Percentiles rank a stretch among this genome's conserved stretches.
Evolutionary conservation across 208 protist genomes (phyloP).

Genomic region (Jaenimonas drosophilae): DNA sequence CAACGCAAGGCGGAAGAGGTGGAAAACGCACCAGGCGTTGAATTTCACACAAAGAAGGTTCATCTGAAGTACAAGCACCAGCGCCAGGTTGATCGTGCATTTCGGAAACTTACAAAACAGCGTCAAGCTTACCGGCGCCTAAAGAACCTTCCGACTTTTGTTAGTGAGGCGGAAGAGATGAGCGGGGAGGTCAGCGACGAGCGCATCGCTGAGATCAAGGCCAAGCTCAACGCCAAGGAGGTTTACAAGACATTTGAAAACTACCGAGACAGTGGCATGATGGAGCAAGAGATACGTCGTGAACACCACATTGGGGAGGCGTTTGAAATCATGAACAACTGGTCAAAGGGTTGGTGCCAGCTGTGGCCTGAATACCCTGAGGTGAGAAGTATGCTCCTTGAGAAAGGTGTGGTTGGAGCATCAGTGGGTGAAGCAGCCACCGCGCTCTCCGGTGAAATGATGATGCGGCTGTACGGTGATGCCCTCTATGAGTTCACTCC

Average conservation of each 20-base stretch:
- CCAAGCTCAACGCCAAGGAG: slow-evolving; percentile 35
- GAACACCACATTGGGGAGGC: slow-evolving; percentile 55
- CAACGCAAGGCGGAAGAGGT: slow-evolving; percentile 8
- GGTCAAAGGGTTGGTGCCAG: slow-evolving; percentile 49
- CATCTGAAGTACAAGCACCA: slow-evolving; percentile 35
- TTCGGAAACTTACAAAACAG: slow-evolving; percentile 18
- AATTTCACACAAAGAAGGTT: slow-evolving; percentile 18
- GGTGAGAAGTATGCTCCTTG: slow-evolving; percentile 15
- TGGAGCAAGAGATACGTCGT: slow-evolving; percentile 49
- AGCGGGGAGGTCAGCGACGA: slow-evolving; percentile 20
- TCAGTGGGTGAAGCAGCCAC: slow-evolving; percentile 48
- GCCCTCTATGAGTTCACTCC: slow-evolving; percentile 27
- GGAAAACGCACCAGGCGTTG: slow-evolving; percentile 18
- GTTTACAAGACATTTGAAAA: slow-evolving; percentile 38
- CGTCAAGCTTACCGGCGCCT: slow-evolving; percentile 36
- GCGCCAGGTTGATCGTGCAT: slow-evolving; percentile 47
- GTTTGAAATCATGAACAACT: slow-evolving; percentile 50
- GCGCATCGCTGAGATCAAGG: slow-evolving; percentile 27
- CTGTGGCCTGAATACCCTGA: slow-evolving; percentile 21
- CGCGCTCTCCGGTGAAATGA: slow-evolving; percentile 51
- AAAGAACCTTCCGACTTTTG: slow-evolving; percentile 21
- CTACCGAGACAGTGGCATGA: slow-evolving; percentile 45
- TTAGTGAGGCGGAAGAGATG: slow-evolving; percentile 33
- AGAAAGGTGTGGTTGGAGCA: slow-evolving; percentile 17
- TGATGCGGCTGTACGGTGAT: slow-evolving; percentile 65